A percentile compares a stretch with the other conserved stretches of the same genome.
phyloP scores from a whole-genome alignment of 495 filamentous ascomycete genomes.

The Penicillium coffeae region DNA sequence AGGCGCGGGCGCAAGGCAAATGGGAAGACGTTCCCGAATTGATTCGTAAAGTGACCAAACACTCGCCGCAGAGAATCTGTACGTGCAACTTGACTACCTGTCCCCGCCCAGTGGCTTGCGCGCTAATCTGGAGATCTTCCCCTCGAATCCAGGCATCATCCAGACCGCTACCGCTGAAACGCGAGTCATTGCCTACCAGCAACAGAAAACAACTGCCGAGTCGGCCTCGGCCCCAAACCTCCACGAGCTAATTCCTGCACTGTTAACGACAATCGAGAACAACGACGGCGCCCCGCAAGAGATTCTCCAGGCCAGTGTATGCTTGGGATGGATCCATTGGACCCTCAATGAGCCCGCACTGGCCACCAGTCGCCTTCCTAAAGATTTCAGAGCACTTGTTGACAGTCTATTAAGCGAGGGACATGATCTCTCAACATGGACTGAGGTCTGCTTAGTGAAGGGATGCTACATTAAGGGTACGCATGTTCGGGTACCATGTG shows the following conservation, averaged over 20 bases:
- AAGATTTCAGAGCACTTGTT: conserved; percentile 51
- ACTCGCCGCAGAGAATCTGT: conserved; percentile 86
- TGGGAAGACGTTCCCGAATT: conserved; percentile 91
- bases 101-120: conserved; percentile 8
- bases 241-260: conserved; percentile 55
- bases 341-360: conserved; percentile 61
- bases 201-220: conserved; percentile 33
- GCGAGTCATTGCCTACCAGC: conserved; percentile 53
- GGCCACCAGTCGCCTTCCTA: conserved; percentile 60
- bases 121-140: conserved; percentile 14
- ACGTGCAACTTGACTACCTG: conserved; percentile 18
- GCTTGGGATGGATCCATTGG: conserved; percentile 80
- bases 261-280: conserved; percentile 63
- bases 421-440: conserved; percentile 60
- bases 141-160: conserved; percentile 56
- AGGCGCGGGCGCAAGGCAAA: conserved; percentile 77
- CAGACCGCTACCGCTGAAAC: conserved; percentile 71
- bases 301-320: conserved; percentile 72
- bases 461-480: conserved; percentile 68
- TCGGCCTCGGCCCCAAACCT: conserved; percentile 49
- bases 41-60: conserved; percentile 86
- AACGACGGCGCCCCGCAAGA: conserved; percentile 60
- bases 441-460: conserved; percentile 74
- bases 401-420: conserved; percentile 44
- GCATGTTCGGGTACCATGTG: neutral